A percentile compares a stretch with the other conserved stretches of the same genome.
Evolutionary conservation across 768 basidiomycete genomes (phyloP).

Genomic region (Cystofilobasidium capitatum): DNA sequence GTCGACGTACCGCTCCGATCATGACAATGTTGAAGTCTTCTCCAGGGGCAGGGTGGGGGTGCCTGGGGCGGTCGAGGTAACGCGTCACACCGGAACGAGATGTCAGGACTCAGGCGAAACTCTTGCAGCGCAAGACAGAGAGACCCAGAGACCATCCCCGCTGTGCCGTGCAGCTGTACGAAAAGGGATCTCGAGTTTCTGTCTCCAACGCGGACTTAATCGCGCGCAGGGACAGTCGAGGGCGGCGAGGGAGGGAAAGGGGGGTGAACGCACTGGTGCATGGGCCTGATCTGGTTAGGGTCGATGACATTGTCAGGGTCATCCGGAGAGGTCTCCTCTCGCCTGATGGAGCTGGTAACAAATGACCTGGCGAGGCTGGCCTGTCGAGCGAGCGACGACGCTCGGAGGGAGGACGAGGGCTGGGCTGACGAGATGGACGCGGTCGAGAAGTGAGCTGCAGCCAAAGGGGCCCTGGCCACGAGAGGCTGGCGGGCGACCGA

Average conservation of each 20-base stretch:
- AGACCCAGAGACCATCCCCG: no score
- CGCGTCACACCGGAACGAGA: not conserved
- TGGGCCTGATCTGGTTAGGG: slow-evolving; percentile 20
- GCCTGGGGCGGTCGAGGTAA: slow-evolving; percentile 1
- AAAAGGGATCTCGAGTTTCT: no score
- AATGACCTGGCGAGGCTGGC: not conserved
- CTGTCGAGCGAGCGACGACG: not conserved
- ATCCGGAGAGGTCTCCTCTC: not conserved
- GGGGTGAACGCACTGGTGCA: slow-evolving; percentile 15
- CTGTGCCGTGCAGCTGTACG: no score
- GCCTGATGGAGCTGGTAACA: not conserved
- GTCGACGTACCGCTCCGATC: slow-evolving; percentile 60
- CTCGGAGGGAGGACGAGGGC: not conserved
- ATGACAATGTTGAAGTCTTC: slow-evolving; percentile 88
- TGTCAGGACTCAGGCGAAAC: not conserved
- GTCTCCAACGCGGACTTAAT: no score
- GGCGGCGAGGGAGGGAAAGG: not conserved
- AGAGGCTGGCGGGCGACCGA: not conserved
- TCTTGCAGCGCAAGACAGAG: no score
- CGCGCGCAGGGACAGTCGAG: not conserved
- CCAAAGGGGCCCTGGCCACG: not conserved
- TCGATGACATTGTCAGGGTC: slow-evolving; percentile 19
- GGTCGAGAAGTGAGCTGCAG: not conserved
- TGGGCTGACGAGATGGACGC: not conserved
- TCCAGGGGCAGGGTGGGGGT: slow-evolving; percentile 33